Base-by-base conservation (phyloP, 441 rosid species). In the Eutrema salsugineum region DNA sequence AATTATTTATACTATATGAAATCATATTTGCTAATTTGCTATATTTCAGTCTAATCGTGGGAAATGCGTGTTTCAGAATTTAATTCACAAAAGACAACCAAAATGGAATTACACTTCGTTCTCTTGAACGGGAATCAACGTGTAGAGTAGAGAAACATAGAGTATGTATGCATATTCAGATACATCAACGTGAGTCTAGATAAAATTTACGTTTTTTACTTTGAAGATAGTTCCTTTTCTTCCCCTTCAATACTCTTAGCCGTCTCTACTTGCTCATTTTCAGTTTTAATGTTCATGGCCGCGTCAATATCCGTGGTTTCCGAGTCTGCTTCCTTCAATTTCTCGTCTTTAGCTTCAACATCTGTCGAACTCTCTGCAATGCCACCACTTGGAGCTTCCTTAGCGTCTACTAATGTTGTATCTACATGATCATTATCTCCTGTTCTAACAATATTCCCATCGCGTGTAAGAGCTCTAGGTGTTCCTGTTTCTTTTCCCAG, bases 391-490 rank as follows among this genome's bases (percentile, higher is more conserved):
- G 42, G 11, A 50, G 35, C 62, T 61, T 33, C 79, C 17, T 67
- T 82, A 1, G 12, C 14, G 0, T 83, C 73, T 43, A 50, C 47
- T 42, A 28, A 57, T 40, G 66, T 44, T 47, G 68, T 53, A 14
- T 56, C 71, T 27, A n/a, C 27, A 30, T 47, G 14, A 30, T 77
- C 80, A 24, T 7, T 19, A 63, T 82, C 66, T 67, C 58, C 80
- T 24, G 76, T 72, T 14, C 48, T 64, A 11, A 2, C 68, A 46
- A 24, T 59, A 38, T 72, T 56, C 59, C 78, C 86, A 28, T 66
- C 61, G 20, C 70, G 70, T 76, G 54, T 60, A 53, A 71, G 80
- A 67, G 27, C 79, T 73, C 50, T 75, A 63, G 56, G 39, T 77
- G 43, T 43, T 40, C 47, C 56, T 56, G 27, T 11, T n/a, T 2